Evolutionary conservation across 2,329 filamentous ascomycete species (phyloP), one percentile per base, ranked within the genome.

Genomic region (Hymenotorrendiella dingleyae): DNA sequence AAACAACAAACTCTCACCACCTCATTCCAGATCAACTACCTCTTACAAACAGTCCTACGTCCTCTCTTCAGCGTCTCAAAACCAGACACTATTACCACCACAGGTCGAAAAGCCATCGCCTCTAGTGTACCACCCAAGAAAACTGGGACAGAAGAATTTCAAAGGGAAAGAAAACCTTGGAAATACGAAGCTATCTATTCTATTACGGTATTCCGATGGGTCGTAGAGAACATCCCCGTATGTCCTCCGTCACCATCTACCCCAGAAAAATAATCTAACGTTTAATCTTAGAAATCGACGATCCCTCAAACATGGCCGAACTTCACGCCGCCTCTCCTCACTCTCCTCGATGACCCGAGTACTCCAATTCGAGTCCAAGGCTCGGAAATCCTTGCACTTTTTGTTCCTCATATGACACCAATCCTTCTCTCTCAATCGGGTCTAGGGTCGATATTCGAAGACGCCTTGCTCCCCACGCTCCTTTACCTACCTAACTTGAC

Each of bases 401-500:
- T 91, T 44, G 68, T 89, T 28, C 48, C 60, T 9, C 71, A 67
- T 38, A 76, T 78, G 32, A 72, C 78, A 0, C 49, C 65, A 1
- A 57, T 63, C 4, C 68, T 82, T 2, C 69, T 90, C 33, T 62
- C 62, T 10, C 69, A 70, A 34, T 85, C 80, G 0, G 84, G 85
- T 1, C 74, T 91, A 6, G 74, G 73, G 17, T 65, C 72, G 11
- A 74, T 91, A 20, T 83, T 91, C 47, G 74, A 82, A 55, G 76
- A 87, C 16, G 76, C 81, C 3, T 64, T 87, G 2, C 73, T 82
- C 50, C 85, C 87, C 1, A 79, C 81, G 26, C 72, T 95, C n/a
- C 72, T 83, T 6, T 86, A 80, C 54, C 71, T 95, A 5, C 90
- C 91, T 0, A 78, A 73, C 10, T 67, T 94, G 30, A 95, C 87